Conservation (phyloP, 768 basidiomycete genomes). For the Boletus sp. region DNA sequence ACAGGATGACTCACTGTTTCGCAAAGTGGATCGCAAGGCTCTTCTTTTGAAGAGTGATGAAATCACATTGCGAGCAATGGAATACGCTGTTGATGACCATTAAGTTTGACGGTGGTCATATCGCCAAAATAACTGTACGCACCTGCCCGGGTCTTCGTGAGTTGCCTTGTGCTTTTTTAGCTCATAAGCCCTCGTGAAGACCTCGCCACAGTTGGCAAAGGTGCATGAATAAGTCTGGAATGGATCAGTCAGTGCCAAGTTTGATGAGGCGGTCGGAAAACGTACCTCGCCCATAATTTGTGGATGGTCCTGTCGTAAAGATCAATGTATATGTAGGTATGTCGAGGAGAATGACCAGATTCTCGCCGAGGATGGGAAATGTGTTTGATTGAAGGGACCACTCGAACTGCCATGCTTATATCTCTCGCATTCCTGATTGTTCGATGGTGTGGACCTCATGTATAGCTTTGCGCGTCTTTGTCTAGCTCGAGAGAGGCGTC, state of each 20-base stretch:
- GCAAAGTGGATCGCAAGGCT: constrained; percentile 19
- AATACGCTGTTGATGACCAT: constrained; percentile 12
- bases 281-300: constrained; percentile 17
- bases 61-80: constrained; percentile 18
- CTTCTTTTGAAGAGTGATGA: constrained; percentile 21
- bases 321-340: background rate
- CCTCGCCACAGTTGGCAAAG: constrained; percentile 4
- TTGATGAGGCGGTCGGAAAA: background rate
- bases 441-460: background rate
- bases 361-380: constrained; percentile 11
- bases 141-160: constrained; percentile 17
- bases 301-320: too few relatives aligned
- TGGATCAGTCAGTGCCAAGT: background rate
- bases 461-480: background rate
- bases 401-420: constrained; percentile 13
- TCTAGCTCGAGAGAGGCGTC: background rate
- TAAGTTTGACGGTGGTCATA: background rate
- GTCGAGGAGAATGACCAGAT: constrained; percentile 22
- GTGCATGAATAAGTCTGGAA: constrained; percentile 17
- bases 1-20: constrained; percentile 15
- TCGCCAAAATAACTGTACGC: background rate
- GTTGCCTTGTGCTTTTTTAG: constrained; percentile 22
- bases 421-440: background rate
- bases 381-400: background rate
- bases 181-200: constrained; percentile 17